Evolutionary conservation across 2,329 filamentous ascomycete species (phyloP).

Genomic region (Thermochaetoides dissita): DNA sequence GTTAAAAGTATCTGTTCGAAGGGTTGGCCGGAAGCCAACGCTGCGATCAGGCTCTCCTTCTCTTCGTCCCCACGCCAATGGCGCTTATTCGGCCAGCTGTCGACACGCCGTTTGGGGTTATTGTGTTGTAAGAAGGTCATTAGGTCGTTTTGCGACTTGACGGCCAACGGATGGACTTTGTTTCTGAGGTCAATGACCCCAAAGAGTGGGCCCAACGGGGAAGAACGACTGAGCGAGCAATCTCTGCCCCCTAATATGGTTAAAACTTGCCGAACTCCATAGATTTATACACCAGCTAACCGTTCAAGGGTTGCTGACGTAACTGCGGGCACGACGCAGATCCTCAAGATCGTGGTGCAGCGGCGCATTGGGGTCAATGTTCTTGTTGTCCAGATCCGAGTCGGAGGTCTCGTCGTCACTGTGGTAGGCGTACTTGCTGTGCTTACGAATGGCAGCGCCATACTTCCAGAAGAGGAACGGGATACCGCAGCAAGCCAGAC

Average conservation of each 20-base stretch:
- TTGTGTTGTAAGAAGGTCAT: too few relatives aligned
- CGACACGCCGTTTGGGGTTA: too few relatives aligned
- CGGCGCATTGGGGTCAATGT: slow-evolving; percentile 14
- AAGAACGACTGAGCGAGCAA: background rate
- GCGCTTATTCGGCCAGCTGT: too few relatives aligned
- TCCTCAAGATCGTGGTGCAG: slow-evolving; percentile 24
- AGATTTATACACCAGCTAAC: background rate
- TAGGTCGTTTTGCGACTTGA: too few relatives aligned
- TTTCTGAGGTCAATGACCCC: too few relatives aligned
- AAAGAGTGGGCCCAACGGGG: background rate
- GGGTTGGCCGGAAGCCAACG: too few relatives aligned
- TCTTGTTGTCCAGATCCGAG: slow-evolving; percentile 26
- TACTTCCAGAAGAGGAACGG: slow-evolving; percentile 72
- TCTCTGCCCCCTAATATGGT: background rate
- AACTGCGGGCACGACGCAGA: slow-evolving; percentile 29
- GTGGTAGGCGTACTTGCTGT: slow-evolving; percentile 61
- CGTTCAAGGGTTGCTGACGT: slow-evolving; percentile 30
- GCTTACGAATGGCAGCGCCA: slow-evolving; percentile 54
- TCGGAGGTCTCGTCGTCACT: slow-evolving; percentile 34
- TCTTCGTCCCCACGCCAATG: too few relatives aligned
- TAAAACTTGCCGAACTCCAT: background rate
- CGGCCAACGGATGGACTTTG: too few relatives aligned
- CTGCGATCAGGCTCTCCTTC: too few relatives aligned
- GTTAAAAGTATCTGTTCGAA: too few relatives aligned
- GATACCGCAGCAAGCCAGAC: slow-evolving; percentile 65